Base-by-base conservation (phyloP, 345 rosid genomes). In the Tarenaya hassleriana region DNA sequence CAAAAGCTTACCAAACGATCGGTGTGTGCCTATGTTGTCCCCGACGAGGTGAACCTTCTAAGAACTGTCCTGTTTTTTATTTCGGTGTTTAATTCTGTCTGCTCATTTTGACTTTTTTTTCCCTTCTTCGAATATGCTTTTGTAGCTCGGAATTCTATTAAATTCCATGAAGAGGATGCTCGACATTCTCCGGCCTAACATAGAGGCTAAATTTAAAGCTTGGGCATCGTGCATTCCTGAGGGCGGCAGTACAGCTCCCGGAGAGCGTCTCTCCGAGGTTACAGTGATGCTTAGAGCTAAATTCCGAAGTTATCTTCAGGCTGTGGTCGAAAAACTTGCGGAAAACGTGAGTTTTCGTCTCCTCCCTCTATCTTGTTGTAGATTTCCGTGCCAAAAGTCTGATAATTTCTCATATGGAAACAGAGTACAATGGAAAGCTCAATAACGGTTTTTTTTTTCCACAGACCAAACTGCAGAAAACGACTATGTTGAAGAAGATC, bases 161-260 rank as follows among this genome's bases (percentile, higher is more conserved):
- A 92, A 92, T 75, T 85, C 98, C 27, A 69, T 92, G 95, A 92
- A 85, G 69, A 81, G 98, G 69, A 88, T 92, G 97, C 80, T 92
- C 49, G 98, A 92, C 71, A 62, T 77, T 47, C 61, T 81, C 50
- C 82, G 86, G 10, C 95, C 98, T 15, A 86, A 72, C 59, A 75
- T 88, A 65, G 98, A 92, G 69, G 53, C 63, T 50, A 81, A 74
- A 52, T 88, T 92, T 71, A 92, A 85, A 69, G 67, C 87, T 10
- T 92, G 98, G 98, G 86, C 90, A 20, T 81, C 94, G 47, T 88
- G 95, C 85, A 85, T 85, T 47, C 98, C 96, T 58, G 78, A 55
- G 61, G 80, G 79, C 64, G 88, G 95, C 47, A 83, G 81, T 50
- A 60, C 84, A 31, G 95, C 73, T 60, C 95, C 96, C 16, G 94